phyloP scores from a whole-genome alignment of 345 rosid species.

The Populus alba region DNA sequence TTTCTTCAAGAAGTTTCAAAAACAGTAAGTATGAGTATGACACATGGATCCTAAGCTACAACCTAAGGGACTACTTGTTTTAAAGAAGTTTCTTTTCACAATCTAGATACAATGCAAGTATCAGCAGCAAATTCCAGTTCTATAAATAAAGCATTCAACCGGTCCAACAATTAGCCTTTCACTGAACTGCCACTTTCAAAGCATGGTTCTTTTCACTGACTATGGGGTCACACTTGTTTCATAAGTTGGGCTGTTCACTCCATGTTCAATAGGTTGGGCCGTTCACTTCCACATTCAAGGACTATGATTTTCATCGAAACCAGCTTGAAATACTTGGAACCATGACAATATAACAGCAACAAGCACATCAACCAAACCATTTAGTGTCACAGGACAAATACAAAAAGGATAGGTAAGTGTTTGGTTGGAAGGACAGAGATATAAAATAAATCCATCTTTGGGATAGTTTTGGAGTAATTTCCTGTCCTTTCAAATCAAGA shows the following conservation, averaged over 20 bases:
- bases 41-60: neutral
- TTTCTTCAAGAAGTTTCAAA: too few species aligned
- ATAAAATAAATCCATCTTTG: neutral
- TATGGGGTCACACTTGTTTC: neutral
- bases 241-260: too few species aligned
- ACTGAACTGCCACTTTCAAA: neutral
- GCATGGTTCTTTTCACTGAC: neutral
- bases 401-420: neutral
- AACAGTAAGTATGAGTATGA: neutral
- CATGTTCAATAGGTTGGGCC: too few species aligned
- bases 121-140: neutral
- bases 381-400: too few species aligned
- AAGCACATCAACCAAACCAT: neutral
- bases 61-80: too few species aligned
- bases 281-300: too few species aligned
- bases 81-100: neutral
- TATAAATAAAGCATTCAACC: neutral
- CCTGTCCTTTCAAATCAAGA: neutral
- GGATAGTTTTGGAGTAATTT: neutral
- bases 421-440: neutral
- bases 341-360: neutral
- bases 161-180: neutral
- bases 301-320: too few species aligned
- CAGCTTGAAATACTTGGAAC: neutral
- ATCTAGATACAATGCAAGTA: neutral